A percentile compares a stretch with the other conserved stretches of the same genome.
Evolutionary conservation across 306 rosid genomes (phyloP).

Genomic region (Vigna nakashimae): DNA sequence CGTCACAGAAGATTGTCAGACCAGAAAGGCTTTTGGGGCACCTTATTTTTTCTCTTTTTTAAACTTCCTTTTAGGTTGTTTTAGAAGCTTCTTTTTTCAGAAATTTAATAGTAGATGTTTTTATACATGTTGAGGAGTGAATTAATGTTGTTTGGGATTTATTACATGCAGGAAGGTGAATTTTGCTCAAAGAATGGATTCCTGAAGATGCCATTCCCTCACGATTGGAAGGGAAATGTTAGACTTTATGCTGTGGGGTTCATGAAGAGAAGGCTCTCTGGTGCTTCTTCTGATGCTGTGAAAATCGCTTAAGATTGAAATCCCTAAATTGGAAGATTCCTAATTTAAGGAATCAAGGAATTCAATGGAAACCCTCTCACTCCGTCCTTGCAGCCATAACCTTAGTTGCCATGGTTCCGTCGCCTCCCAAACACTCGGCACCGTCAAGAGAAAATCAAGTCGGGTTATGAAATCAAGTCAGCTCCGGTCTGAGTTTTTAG

Average conservation of each 20-base stretch:
- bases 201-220: conserved; percentile 80
- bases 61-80: background rate
- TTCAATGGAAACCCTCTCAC: too few relatives aligned
- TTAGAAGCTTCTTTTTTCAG: conserved; percentile 36
- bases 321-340: too few relatives aligned
- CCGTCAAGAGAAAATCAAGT: too few relatives aligned
- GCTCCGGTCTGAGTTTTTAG: too few relatives aligned
- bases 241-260: conserved; percentile 94
- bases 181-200: conserved; percentile 83
- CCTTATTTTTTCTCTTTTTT: conserved; percentile 3
- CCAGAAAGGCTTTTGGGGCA: conserved; percentile 20
- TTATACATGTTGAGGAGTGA: background rate
- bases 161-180: conserved; percentile 72
- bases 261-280: conserved; percentile 93
- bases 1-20: conserved; percentile 38
- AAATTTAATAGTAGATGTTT: background rate
- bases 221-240: conserved; percentile 87
- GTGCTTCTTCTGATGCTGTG: conserved; percentile 83
- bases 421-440: too few relatives aligned
- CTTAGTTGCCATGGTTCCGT: too few relatives aligned
- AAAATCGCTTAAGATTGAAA: conserved; percentile 69
- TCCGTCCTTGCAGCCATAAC: too few relatives aligned
- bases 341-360: too few relatives aligned
- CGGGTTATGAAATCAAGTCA: too few relatives aligned
- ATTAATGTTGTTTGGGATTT: conserved; percentile 46